phyloP scores from a whole-genome alignment of 2,329 filamentous ascomycete genomes.

The Neonectria hederae region DNA sequence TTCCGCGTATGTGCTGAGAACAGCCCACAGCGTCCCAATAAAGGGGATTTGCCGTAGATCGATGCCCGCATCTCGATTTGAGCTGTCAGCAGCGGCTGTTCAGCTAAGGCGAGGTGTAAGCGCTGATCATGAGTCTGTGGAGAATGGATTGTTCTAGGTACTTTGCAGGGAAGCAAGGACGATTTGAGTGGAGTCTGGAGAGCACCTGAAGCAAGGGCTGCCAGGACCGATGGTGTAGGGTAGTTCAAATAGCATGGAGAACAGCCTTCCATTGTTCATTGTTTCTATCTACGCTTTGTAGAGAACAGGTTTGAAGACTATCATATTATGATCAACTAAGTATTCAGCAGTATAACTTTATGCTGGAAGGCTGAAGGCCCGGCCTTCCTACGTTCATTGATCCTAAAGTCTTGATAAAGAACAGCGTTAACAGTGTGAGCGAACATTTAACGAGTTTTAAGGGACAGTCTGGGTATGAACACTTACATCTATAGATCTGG shows the following conservation, averaged over 20 bases:
- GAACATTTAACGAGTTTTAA: neutral
- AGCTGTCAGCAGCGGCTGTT: neutral
- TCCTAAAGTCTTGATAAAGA: neutral
- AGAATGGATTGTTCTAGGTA: neutral
- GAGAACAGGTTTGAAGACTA: neutral
- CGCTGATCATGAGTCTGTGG: neutral
- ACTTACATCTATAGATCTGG: neutral
- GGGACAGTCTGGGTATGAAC: neutral
- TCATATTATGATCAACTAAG: no score
- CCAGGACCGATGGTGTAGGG: neutral
- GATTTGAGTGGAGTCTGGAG: neutral
- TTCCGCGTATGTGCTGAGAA: neutral
- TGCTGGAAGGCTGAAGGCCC: no score
- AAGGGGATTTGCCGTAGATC: neutral
- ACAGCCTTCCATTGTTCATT: neutral
- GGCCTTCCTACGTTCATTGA: no score
- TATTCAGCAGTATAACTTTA: neutral
- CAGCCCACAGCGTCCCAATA: neutral
- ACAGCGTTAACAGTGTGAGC: no score
- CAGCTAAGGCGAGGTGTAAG: neutral
- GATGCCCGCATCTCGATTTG: neutral
- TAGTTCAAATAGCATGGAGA: neutral
- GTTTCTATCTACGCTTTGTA: neutral
- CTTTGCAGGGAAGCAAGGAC: no score
- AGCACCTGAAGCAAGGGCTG: neutral